Evolutionary conservation across 1,284 basidiomycete species (phyloP), one percentile per base, ranked within the genome.

Genomic region (Vanrija humicola): DNA sequence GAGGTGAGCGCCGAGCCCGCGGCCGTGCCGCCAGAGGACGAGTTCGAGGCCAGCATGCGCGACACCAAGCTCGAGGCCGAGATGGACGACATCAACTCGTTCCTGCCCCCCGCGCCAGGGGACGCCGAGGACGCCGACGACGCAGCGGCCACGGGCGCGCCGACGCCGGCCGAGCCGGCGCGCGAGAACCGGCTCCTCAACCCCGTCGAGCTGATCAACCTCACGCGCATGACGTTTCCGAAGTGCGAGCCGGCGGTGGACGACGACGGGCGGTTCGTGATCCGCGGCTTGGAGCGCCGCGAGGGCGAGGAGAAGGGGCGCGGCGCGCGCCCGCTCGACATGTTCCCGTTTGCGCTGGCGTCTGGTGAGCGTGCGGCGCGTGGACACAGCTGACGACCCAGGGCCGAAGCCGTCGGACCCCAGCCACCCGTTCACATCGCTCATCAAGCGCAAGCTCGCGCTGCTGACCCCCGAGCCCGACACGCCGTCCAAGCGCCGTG

Each of bases 171-270:
- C 25, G n/a, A 15, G 10, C n/a, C 38, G 1, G 51, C 48, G 25
- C 50, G 46, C 12, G 58, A 64, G 21, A 55, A 67, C 34, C 59
- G 72, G 15, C 58, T 74, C 14, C 58, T 74, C 39, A 73, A 69
- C 40, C 72, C 72, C 7, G 59, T 72, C 40, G 72, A 74, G 50
- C 62, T 74, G 19, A 73, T 75, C 47, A 61, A 61, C 10, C 59
- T 75, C 12, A 56, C 67, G 7, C 52, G 64, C n/a, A 73, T 74
- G 69, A 69, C 72, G 16, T 74, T 74, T 49, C 70, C 70, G 1
- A 64, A 68, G 38, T 64, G 64, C 39, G 66, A 70, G 50, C 67
- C 71, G 8, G 59, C 59, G 0, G 61, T 73, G 16, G 71, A 72
- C 46, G 61, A 63, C 6, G 43, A 61, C 6, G 73, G 73, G 0